A percentile compares a stretch with the other conserved stretches of the same genome.
phyloP scores from a whole-genome alignment of 1,284 basidiomycete genomes.

The Rhizoctonia solani region DNA sequence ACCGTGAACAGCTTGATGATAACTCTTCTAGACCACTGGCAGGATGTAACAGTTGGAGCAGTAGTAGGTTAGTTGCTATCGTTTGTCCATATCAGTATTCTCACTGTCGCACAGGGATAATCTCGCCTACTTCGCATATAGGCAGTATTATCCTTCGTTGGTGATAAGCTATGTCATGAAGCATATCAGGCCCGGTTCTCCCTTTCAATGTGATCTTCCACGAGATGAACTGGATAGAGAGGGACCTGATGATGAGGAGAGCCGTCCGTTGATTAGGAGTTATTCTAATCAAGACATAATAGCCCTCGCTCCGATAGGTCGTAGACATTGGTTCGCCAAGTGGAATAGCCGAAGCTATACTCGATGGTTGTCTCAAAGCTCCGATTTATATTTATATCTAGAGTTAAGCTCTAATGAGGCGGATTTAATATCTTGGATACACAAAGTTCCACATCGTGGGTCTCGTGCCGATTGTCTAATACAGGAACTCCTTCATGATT shows the following conservation, averaged over 20 bases:
- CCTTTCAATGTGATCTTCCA: slow-evolving; percentile 6
- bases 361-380: too few relatives aligned
- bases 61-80: slow-evolving; percentile 59
- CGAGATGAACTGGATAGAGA: background rate
- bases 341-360: too few relatives aligned
- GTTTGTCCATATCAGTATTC: background rate
- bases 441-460: too few relatives aligned
- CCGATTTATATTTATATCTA: too few relatives aligned
- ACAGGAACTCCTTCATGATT: too few relatives aligned
- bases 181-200: slow-evolving; percentile 16
- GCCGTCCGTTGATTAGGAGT: background rate
- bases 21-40: slow-evolving; percentile 73
- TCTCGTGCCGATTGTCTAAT: too few relatives aligned
- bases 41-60: slow-evolving; percentile 85
- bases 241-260: slow-evolving; percentile 37
- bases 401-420: too few relatives aligned
- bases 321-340: too few relatives aligned
- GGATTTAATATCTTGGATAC: too few relatives aligned
- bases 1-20: background rate
- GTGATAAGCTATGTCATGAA: slow-evolving; percentile 60
- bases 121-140: slow-evolving; percentile 78
- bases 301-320: too few relatives aligned
- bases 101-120: slow-evolving; percentile 44
- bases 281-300: too few relatives aligned
- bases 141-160: slow-evolving; percentile 76